phyloP scores from a whole-genome alignment of 225 moss, liverwort and hornwort species.

The Sphagnum tenellum region DNA sequence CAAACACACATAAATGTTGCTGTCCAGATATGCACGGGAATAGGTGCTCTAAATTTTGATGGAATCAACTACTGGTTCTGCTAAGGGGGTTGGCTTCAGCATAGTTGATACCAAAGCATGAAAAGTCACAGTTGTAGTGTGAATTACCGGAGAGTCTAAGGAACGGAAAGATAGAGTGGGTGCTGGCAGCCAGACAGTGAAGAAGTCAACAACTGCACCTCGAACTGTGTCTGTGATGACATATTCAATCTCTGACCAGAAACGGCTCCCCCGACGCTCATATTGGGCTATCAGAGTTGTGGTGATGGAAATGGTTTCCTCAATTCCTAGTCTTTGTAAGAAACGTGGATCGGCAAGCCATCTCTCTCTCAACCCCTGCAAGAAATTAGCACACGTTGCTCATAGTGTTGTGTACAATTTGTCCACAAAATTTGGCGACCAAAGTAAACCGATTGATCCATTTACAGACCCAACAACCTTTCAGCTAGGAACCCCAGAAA shows the following conservation, averaged over 20 bases:
- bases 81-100: too few relatives aligned
- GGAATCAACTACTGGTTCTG: too few relatives aligned
- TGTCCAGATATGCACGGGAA: too few relatives aligned
- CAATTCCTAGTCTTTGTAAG: slow-evolving; percentile 83
- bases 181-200: slow-evolving; percentile 98
- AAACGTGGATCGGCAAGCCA: slow-evolving; percentile 97
- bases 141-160: slow-evolving; percentile 38
- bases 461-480: too few relatives aligned
- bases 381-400: neutral
- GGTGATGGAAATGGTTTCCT: slow-evolving; percentile 88
- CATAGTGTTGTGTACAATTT: too few relatives aligned
- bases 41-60: too few relatives aligned
- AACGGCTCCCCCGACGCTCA: slow-evolving; percentile 59
- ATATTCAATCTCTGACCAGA: slow-evolving; percentile 88
- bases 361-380: slow-evolving; percentile 82
- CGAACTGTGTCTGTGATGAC: slow-evolving; percentile 79
- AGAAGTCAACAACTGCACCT: slow-evolving; percentile 92
- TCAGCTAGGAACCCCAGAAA: too few relatives aligned
- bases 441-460: too few relatives aligned
- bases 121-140: neutral
- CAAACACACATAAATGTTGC: too few relatives aligned
- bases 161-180: slow-evolving; percentile 77
- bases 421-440: too few relatives aligned
- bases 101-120: neutral
- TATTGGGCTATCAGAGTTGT: slow-evolving; percentile 84